Percentiles rank a stretch among this genome's conserved stretches.
These are phyloP conservation scores for Pugionium dolabratum DNA, from an alignment of 345 rosid species.

Conservation along the genomic window DNA sequence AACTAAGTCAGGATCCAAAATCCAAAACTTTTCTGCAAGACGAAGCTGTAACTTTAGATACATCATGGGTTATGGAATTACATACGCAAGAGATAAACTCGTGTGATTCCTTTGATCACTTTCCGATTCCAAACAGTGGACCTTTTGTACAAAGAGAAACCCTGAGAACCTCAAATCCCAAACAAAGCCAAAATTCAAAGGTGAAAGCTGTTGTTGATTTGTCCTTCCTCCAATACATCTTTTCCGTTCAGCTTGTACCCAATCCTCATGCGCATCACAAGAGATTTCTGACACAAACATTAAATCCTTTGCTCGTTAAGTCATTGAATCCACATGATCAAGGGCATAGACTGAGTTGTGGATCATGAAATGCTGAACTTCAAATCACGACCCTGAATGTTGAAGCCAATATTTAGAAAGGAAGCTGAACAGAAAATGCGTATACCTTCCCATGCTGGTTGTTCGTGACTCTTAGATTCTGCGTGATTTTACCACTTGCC, in stretches of 20 bases:
- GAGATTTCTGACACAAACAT: constrained; percentile 71
- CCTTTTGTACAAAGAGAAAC: constrained; percentile 27
- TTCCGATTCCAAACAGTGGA: constrained; percentile 29
- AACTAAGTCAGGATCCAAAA: constrained; percentile 22
- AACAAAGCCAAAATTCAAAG: constrained; percentile 17
- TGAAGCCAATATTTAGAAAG: not conserved
- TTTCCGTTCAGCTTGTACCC: constrained; percentile 77
- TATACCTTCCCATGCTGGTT: constrained; percentile 96
- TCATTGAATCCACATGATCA: constrained; percentile 4
- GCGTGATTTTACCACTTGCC: constrained; percentile 61
- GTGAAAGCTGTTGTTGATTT: constrained; percentile 80
- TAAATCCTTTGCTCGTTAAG: constrained; percentile 10
- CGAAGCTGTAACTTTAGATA: constrained; percentile 25
- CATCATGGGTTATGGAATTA: constrained; percentile 19
- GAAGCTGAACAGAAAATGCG: constrained; percentile 9
- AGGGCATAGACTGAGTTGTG: not conserved
- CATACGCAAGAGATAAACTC: constrained; percentile 17
- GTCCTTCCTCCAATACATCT: constrained; percentile 90
- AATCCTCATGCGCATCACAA: constrained; percentile 89
- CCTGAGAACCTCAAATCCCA: constrained; percentile 55
- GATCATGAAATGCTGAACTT: too few species aligned
- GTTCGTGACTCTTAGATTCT: constrained; percentile 75
- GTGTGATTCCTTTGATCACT: constrained; percentile 24
- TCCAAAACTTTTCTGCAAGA: constrained; percentile 32
- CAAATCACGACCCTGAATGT: not conserved